A percentile compares a stretch with the other conserved stretches of the same genome.
These are phyloP conservation scores for Ramalina intermedia DNA, from an alignment of 495 filamentous ascomycete genomes.

Conservation along the genomic window DNA sequence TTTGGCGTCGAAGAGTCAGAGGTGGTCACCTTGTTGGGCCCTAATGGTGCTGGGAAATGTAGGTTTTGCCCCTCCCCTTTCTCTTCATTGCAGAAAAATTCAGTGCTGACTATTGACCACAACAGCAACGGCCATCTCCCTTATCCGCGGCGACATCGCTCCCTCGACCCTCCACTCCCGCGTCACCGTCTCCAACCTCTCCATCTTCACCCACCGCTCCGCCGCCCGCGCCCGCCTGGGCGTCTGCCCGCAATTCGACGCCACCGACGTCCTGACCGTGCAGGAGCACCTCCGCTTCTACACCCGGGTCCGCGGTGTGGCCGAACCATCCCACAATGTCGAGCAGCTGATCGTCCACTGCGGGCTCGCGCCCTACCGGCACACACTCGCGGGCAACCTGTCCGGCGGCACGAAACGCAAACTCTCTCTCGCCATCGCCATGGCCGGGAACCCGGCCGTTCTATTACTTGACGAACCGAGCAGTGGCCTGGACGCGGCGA, in stretches of 20 bases:
- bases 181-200: slow-evolving; percentile 55
- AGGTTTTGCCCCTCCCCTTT: not conserved
- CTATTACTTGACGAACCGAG: slow-evolving; percentile 58
- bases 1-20: slow-evolving; percentile 21
- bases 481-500: slow-evolving; percentile 56
- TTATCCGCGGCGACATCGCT: slow-evolving; percentile 65
- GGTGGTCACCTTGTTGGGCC: slow-evolving; percentile 23
- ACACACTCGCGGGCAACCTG: slow-evolving; percentile 48
- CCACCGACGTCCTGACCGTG: slow-evolving; percentile 56
- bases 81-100: not conserved
- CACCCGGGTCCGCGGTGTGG: slow-evolving; percentile 52
- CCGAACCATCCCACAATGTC: slow-evolving; percentile 49
- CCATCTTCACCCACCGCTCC: slow-evolving; percentile 46
- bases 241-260: slow-evolving; percentile 29
- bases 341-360: slow-evolving; percentile 41
- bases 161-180: slow-evolving; percentile 42
- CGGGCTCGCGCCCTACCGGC: slow-evolving; percentile 41
- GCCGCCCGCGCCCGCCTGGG: slow-evolving; percentile 55
- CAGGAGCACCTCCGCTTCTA: slow-evolving; percentile 62
- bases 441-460: slow-evolving; percentile 63
- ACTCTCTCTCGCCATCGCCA: slow-evolving; percentile 55
- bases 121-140: slow-evolving; percentile 52
- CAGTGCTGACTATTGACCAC: not conserved
- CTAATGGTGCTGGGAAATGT: slow-evolving; percentile 8
- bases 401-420: slow-evolving; percentile 66